These are phyloP conservation scores for Globisporangium yorkense DNA, from an alignment of 352 stramenopile species.

Conservation along the genomic window DNA sequence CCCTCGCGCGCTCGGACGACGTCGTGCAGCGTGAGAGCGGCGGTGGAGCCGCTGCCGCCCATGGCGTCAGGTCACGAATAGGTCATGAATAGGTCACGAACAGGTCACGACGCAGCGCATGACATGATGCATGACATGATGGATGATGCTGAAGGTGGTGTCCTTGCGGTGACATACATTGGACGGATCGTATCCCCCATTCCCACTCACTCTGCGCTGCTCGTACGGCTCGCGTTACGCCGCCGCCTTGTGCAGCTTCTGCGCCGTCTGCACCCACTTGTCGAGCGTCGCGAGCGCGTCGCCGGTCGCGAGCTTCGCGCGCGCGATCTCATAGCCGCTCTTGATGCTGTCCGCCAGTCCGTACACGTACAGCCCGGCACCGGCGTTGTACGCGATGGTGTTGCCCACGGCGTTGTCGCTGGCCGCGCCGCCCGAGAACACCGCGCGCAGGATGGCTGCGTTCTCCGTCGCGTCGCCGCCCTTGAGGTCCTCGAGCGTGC, in stretches of 20 bases:
- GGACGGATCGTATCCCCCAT: too few species aligned
- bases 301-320: slow-evolving; percentile 61
- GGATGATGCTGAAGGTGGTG: too few species aligned
- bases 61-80: slow-evolving; percentile 8
- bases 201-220: too few species aligned
- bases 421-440: slow-evolving; percentile 81
- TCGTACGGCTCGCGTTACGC: too few species aligned
- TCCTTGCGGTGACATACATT: too few species aligned
- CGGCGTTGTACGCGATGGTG: slow-evolving; percentile 98
- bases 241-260: slow-evolving; percentile 32
- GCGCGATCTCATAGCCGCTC: slow-evolving; percentile 80
- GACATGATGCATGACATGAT: too few species aligned
- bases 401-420: slow-evolving; percentile 93
- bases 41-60: slow-evolving; percentile 20
- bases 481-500: slow-evolving; percentile 92
- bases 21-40: slow-evolving; percentile 21
- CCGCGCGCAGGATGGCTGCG: slow-evolving; percentile 86
- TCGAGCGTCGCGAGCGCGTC: slow-evolving; percentile 55
- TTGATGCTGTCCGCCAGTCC: slow-evolving; percentile 87
- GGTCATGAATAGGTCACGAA: too few species aligned
- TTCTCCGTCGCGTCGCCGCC: slow-evolving; percentile 95
- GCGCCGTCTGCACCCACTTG: slow-evolving; percentile 55
- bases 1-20: slow-evolving; percentile 22
- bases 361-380: slow-evolving; percentile 97
- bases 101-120: too few species aligned